Percentiles rank a stretch among this genome's conserved stretches.
Conservation (phyloP, 1,284 basidiomycete genomes). For the Anthracocystis walkeri region DNA sequence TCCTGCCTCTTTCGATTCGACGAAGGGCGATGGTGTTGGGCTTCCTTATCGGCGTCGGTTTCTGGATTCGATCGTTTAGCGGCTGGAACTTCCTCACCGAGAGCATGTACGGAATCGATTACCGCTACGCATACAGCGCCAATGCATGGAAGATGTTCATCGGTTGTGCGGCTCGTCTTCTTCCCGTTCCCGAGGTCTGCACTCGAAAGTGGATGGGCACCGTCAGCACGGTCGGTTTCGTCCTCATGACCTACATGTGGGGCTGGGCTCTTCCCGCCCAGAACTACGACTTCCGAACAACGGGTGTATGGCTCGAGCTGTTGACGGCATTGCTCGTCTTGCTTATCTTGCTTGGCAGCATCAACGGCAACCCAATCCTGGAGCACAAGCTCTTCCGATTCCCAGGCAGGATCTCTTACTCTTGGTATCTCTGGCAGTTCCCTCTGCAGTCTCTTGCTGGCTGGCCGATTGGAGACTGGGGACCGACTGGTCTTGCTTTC, state of each 20-base stretch:
- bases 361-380: constrained; percentile 42
- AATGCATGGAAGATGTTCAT: constrained; percentile 47
- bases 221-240: constrained; percentile 23
- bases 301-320: constrained; percentile 33
- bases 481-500: constrained; percentile 34
- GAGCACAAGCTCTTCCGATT: constrained; percentile 36
- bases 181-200: constrained; percentile 22
- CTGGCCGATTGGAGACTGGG: constrained; percentile 29
- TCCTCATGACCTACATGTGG: constrained; percentile 28
- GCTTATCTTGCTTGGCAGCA: constrained; percentile 26
- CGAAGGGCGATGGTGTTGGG: constrained; percentile 21
- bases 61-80: constrained; percentile 30
- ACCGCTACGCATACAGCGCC: constrained; percentile 33
- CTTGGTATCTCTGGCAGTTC: constrained; percentile 46
- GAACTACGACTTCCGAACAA: constrained; percentile 29
- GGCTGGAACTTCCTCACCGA: constrained; percentile 27
- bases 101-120: constrained; percentile 32
- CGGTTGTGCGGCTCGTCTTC: constrained; percentile 30
- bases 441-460: constrained; percentile 29
- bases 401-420: constrained; percentile 40
- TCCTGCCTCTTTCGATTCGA: constrained; percentile 26
- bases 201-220: constrained; percentile 22
- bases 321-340: constrained; percentile 18
- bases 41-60: constrained; percentile 14
- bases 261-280: constrained; percentile 9